Evolutionary conservation across 177 flowering plant genomes (phyloP).

Genomic region (Vitis hybrid): DNA sequence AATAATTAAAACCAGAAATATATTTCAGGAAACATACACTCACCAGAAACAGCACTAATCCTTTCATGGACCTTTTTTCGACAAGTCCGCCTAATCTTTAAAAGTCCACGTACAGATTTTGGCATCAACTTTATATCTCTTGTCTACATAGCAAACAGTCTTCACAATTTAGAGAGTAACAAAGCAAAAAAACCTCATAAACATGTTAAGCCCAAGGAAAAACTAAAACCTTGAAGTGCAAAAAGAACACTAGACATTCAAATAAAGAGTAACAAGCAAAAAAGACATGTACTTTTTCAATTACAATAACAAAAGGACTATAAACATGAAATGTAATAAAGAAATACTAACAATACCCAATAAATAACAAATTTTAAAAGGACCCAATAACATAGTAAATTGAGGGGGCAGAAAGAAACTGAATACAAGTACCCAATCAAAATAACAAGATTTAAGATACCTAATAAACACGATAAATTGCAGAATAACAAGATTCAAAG

Average conservation of each 20-base stretch:
- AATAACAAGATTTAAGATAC: too few relatives aligned
- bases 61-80: conserved; percentile 87
- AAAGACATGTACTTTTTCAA: not conserved
- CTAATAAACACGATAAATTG: too few relatives aligned
- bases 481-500: too few relatives aligned
- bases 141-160: conserved; percentile 38
- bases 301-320: not conserved
- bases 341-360: not conserved
- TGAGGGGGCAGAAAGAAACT: too few relatives aligned
- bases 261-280: not conserved
- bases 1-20: not conserved
- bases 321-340: not conserved
- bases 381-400: not conserved
- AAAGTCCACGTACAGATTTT: conserved; percentile 33
- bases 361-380: not conserved
- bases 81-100: conserved; percentile 62
- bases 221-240: not conserved
- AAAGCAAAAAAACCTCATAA: too few relatives aligned
- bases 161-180: not conserved
- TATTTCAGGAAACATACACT: not conserved
- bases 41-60: conserved; percentile 71
- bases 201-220: too few relatives aligned
- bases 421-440: too few relatives aligned
- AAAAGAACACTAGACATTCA: not conserved
- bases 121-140: conserved; percentile 81